A percentile compares a stretch with the other conserved stretches of the same genome.
Conservation (phyloP, 768 basidiomycete species). For the Punctularia strigosozonata region DNA sequence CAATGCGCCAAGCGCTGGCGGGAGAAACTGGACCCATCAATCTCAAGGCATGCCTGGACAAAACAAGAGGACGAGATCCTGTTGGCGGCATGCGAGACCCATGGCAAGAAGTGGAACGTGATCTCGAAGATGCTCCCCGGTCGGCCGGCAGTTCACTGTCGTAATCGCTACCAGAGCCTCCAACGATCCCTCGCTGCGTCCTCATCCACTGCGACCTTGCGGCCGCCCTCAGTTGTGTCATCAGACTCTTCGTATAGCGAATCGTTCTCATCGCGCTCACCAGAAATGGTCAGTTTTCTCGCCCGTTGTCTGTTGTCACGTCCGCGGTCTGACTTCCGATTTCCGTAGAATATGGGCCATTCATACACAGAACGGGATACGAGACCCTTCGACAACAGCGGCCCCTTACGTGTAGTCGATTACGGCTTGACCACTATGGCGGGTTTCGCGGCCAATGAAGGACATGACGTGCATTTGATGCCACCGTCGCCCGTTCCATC, state of each 20-base stretch:
- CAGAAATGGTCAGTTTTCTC: no score
- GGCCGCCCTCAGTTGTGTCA: neutral
- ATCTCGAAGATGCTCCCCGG: constrained; percentile 1
- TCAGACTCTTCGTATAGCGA: neutral
- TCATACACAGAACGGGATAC: no score
- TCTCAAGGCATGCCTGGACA: constrained; percentile 6
- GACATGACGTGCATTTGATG: no score
- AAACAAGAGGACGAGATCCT: constrained; percentile 7
- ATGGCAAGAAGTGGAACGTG: constrained; percentile 7
- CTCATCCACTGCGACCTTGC: neutral
- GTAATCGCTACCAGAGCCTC: constrained; percentile 4
- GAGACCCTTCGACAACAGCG: no score
- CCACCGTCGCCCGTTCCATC: no score
- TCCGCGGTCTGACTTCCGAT: no score
- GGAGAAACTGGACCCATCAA: constrained; percentile 3
- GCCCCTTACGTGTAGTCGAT: no score
- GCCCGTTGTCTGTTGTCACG: no score
- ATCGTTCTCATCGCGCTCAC: no score
- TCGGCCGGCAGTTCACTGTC: constrained; percentile 4
- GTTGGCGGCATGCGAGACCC: neutral
- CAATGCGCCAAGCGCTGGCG: constrained; percentile 9
- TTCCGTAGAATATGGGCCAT: no score
- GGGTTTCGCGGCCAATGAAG: no score
- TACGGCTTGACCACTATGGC: no score
- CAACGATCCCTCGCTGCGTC: neutral